Conservation (phyloP, 2,329 filamentous ascomycete genomes). For the Incumbomyces lentus region DNA sequence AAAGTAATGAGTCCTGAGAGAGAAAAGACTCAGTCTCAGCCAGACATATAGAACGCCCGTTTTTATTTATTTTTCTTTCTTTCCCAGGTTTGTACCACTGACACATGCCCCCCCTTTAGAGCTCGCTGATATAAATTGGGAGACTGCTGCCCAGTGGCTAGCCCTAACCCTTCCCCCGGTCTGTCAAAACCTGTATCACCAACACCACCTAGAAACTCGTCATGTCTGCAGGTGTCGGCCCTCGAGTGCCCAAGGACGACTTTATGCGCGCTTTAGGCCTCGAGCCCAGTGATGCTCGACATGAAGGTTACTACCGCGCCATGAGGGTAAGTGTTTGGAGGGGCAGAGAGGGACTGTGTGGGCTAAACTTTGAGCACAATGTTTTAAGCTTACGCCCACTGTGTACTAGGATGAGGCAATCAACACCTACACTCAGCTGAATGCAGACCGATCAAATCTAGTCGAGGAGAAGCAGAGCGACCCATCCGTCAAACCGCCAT, state of each 20-base stretch:
- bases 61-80: no score
- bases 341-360: neutral
- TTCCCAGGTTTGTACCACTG: conserved; percentile 2
- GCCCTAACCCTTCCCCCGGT: no score
- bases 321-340: conserved; percentile 31
- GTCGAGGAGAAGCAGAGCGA: conserved; percentile 31
- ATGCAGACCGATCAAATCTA: conserved; percentile 31
- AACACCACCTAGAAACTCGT: conserved; percentile 13
- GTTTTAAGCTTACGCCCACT: no score
- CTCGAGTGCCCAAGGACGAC: conserved; percentile 36
- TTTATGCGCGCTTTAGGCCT: conserved; percentile 36
- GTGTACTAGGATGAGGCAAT: conserved; percentile 37
- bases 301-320: conserved; percentile 35
- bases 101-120: neutral
- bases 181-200: conserved; percentile 9
- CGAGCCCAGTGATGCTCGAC: conserved; percentile 30
- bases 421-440: conserved; percentile 32
- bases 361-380: conserved; percentile 4
- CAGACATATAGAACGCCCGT: conserved; percentile 3
- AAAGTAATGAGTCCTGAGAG: neutral
- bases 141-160: no score
- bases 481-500: conserved; percentile 30
- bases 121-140: no score
- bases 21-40: neutral
- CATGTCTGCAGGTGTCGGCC: conserved; percentile 26